Evolutionary conservation across 345 rosid species (phyloP).

Genomic region (Sapria himalayana): DNA sequence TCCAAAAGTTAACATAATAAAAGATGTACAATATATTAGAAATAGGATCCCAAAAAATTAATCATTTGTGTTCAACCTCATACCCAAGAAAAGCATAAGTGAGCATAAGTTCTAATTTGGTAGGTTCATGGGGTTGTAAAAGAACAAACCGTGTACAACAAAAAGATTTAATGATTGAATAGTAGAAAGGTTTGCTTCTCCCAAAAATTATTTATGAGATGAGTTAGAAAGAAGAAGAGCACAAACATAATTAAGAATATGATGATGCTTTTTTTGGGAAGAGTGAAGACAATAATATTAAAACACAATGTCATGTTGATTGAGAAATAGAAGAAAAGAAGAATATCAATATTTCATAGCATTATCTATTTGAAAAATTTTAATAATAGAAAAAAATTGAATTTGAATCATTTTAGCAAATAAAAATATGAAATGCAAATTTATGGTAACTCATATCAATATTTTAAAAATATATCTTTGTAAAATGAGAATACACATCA

Average conservation of each 20-base stretch:
- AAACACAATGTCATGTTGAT: neutral
- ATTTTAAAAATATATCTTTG: neutral
- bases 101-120: neutral
- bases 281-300: neutral
- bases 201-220: neutral
- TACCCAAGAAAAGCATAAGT: no score
- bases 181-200: neutral
- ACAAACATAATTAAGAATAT: neutral
- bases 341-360: neutral
- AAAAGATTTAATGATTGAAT: neutral
- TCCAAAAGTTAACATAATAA: neutral
- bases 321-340: neutral
- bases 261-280: neutral
- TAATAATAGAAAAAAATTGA: neutral
- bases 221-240: neutral
- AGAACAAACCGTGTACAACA: neutral
- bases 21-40: neutral
- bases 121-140: neutral
- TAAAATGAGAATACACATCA: constrained; percentile 1
- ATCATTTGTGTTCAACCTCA: neutral
- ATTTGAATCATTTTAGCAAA: neutral
- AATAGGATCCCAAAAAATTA: neutral
- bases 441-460: neutral
- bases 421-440: neutral
- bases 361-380: neutral